A percentile compares a stretch with the other conserved stretches of the same genome.
Conservation (phyloP, 345 rosid genomes). For the Citrus glauca region DNA sequence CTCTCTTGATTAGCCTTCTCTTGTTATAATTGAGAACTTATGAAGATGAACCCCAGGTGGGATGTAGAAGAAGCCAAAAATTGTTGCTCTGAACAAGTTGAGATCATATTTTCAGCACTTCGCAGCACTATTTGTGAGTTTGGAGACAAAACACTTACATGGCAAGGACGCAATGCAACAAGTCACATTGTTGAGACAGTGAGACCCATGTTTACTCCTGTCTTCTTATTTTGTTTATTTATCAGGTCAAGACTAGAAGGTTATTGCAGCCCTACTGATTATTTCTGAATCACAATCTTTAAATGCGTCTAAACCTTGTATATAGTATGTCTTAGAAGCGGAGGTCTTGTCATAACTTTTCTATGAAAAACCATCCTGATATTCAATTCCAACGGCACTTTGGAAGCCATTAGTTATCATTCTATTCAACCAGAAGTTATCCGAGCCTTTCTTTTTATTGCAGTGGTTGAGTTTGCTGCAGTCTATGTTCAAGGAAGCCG, state of each 20-base stretch:
- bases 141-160: conserved; percentile 48
- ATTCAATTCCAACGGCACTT: neutral
- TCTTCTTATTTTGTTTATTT: neutral
- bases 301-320: neutral
- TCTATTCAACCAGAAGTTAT: neutral
- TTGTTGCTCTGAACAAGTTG: conserved; percentile 69
- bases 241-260: neutral
- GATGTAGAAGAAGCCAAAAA: conserved; percentile 40
- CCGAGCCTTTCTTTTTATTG: conserved; percentile 19
- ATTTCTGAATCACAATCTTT: neutral
- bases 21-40: conserved; percentile 6
- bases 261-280: neutral
- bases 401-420: neutral
- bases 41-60: conserved; percentile 48
- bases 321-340: too few species aligned
- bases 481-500: conserved; percentile 62
- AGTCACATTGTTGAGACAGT: conserved; percentile 55
- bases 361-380: neutral
- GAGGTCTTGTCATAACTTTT: neutral
- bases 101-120: conserved; percentile 72
- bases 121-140: conserved; percentile 64
- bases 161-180: conserved; percentile 63
- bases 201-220: conserved; percentile 13
- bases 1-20: conserved; percentile 6
- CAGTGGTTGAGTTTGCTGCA: conserved; percentile 83